A percentile compares a stretch with the other conserved stretches of the same genome.
Evolutionary conservation across 139 green algal species (phyloP).

Genomic region (Micractinium sp.): DNA sequence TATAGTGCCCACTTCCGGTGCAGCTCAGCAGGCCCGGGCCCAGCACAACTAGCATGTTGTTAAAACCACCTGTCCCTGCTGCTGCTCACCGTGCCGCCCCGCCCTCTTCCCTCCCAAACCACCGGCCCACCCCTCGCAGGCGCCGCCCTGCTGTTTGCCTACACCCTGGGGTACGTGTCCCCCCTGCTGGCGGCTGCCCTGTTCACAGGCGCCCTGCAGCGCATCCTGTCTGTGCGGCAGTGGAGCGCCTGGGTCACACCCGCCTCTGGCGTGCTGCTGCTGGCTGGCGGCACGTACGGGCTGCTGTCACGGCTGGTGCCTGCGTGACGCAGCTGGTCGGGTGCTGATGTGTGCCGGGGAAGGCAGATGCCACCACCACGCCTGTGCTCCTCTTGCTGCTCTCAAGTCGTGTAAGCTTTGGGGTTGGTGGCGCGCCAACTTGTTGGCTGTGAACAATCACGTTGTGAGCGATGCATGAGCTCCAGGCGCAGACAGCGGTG

Average conservation of each 20-base stretch:
- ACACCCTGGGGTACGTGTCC: constrained; percentile 92
- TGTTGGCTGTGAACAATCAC: too few species aligned
- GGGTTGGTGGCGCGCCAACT: too few species aligned
- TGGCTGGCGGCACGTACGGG: constrained; percentile 87
- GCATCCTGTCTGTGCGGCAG: constrained; percentile 80
- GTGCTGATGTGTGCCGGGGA: too few species aligned
- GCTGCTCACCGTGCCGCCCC: neutral
- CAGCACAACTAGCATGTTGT: neutral
- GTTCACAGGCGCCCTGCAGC: constrained; percentile 79
- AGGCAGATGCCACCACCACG: too few species aligned
- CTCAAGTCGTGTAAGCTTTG: too few species aligned
- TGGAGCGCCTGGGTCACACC: constrained; percentile 90
- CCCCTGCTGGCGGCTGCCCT: constrained; percentile 92
- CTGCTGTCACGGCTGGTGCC: constrained; percentile 72
- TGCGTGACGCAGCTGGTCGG: neutral
- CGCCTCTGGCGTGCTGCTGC: constrained; percentile 81
- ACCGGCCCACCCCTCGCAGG: constrained; percentile 36
- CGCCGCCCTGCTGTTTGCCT: constrained; percentile 88
- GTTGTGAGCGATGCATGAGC: too few species aligned
- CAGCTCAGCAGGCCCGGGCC: too few species aligned
- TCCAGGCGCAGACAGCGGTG: neutral
- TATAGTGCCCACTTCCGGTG: too few species aligned
- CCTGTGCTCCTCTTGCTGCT: too few species aligned
- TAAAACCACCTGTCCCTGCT: neutral
- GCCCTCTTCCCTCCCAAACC: neutral